phyloP scores from a whole-genome alignment of 23 red algal genomes.

The Cyanidioschyzon merolae region DNA sequence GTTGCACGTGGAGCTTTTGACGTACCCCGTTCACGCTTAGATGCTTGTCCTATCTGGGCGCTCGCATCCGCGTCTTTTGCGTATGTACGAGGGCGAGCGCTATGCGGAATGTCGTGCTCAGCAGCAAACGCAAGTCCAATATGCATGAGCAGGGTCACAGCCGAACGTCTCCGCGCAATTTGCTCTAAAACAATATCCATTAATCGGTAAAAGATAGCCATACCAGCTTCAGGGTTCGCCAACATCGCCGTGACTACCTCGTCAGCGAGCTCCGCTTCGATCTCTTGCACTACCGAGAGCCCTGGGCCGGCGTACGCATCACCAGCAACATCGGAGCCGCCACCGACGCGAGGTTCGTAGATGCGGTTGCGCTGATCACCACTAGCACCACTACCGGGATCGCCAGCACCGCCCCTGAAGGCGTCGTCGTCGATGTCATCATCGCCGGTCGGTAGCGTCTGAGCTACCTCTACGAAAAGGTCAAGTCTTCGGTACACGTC shows the following conservation, averaged over 20 bases:
- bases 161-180: not conserved
- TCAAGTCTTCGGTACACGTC: slow-evolving; percentile 12
- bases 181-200: not conserved
- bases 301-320: no score
- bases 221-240: not conserved
- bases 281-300: not conserved
- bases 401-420: slow-evolving; percentile 11
- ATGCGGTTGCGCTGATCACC: no score
- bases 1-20: no score
- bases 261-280: not conserved
- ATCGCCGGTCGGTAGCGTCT: slow-evolving; percentile 23
- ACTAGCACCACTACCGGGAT: no score
- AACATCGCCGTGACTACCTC: not conserved
- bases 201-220: not conserved
- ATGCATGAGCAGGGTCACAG: not conserved
- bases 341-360: no score
- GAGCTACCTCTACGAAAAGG: slow-evolving; percentile 22
- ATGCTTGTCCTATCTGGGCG: no score
- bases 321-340: no score
- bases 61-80: not conserved
- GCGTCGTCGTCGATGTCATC: slow-evolving; percentile 44
- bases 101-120: not conserved
- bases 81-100: not conserved
- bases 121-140: not conserved
- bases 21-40: no score